phyloP scores from a whole-genome alignment of 1,284 basidiomycete genomes.

The Fereydounia khargensis region DNA sequence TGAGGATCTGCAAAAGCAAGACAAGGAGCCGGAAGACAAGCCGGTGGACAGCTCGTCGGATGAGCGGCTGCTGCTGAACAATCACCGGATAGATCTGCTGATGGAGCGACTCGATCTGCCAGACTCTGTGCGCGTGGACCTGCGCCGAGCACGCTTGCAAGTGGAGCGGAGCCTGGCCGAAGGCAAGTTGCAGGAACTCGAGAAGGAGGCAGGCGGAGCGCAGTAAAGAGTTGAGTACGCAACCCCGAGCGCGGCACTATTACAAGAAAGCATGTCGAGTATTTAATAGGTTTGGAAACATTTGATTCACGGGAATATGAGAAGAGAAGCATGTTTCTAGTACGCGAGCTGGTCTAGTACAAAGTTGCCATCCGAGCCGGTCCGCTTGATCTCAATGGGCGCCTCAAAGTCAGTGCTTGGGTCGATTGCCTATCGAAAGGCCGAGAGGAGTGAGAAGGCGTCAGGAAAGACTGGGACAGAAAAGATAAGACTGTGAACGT shows the following conservation, averaged over 20 bases:
- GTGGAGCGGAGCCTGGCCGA: conserved; percentile 16
- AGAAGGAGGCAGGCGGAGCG: conserved; percentile 13
- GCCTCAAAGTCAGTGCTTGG: conserved; percentile 22
- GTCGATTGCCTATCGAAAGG: conserved; percentile 19
- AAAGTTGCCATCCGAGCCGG: conserved; percentile 11
- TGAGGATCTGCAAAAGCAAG: no score
- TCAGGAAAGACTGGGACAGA: not conserved
- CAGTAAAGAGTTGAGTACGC: no score
- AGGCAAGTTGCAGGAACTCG: conserved; percentile 31
- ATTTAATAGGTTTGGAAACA: no score
- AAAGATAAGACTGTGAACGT: no score
- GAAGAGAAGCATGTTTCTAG: no score
- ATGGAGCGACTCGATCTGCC: conserved; percentile 32
- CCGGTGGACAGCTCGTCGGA: not conserved
- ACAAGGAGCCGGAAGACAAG: not conserved
- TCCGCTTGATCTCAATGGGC: conserved; percentile 24
- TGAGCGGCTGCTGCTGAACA: conserved; percentile 20
- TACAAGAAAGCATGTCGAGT: no score
- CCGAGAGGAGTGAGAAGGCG: not conserved
- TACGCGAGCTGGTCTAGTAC: conserved; percentile 16
- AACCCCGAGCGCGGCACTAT: no score
- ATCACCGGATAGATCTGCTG: conserved; percentile 18
- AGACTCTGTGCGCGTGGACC: conserved; percentile 26
- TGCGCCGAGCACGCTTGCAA: conserved; percentile 28
- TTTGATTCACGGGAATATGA: no score